A percentile compares a stretch with the other conserved stretches of the same genome.
These are phyloP conservation scores for Coelastrella sp. DNA, from an alignment of 139 green algal genomes.

Conservation along the genomic window DNA sequence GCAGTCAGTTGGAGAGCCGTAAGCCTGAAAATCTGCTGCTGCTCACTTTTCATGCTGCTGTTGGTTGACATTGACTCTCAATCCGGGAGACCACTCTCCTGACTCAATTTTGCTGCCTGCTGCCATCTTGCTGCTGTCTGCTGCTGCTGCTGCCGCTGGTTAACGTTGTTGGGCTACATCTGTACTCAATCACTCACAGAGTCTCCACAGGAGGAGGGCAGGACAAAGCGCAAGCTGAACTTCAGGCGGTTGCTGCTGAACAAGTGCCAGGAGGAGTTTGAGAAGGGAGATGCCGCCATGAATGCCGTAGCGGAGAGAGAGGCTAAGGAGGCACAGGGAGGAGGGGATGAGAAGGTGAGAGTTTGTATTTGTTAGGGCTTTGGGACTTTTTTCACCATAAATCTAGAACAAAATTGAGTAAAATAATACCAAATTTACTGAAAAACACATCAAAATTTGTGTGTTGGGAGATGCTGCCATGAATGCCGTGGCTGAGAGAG, in stretches of 20 bases:
- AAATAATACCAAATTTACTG: too few relatives aligned
- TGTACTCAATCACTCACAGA: conserved; percentile 16
- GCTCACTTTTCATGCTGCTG: background rate
- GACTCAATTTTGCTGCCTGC: background rate
- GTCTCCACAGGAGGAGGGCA: conserved; percentile 45
- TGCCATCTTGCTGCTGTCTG: background rate
- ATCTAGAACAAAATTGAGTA: too few relatives aligned
- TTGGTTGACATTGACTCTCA: too few relatives aligned
- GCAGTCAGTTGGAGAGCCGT: too few relatives aligned
- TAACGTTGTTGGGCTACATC: background rate
- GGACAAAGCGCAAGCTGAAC: conserved; percentile 68
- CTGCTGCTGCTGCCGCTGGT: background rate
- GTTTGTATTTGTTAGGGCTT: too few relatives aligned
- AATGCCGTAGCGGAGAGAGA: conserved; percentile 73
- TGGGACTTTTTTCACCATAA: too few relatives aligned
- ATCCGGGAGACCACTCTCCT: too few relatives aligned
- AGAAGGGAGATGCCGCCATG: conserved; percentile 74
- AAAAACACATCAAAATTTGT: too few relatives aligned
- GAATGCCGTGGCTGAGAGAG: conserved; percentile 70
- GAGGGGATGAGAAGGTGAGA: conserved; percentile 42
- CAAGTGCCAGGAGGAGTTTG: conserved; percentile 99
- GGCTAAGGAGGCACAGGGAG: conserved; percentile 54
- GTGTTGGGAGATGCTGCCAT: conserved; percentile 66
- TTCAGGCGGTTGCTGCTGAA: conserved; percentile 95
- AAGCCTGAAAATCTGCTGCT: background rate